These are phyloP conservation scores for Phytophthora agathidicida DNA, from an alignment of 352 stramenopile genomes.

Conservation along the genomic window DNA sequence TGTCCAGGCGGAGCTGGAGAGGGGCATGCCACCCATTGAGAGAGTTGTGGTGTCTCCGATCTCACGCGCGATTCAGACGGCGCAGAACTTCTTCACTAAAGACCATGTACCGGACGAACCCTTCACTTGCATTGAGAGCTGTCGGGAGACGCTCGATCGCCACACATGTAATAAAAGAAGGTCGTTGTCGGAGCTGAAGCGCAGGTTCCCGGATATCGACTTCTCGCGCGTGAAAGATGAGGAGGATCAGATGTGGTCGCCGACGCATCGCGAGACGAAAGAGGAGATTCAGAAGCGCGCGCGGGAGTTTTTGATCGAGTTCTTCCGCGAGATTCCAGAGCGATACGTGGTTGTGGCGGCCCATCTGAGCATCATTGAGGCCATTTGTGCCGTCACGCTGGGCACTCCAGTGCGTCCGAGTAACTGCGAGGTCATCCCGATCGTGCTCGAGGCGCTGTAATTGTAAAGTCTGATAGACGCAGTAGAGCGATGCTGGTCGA, in stretches of 20 bases:
- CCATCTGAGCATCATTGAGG: constrained; percentile 78
- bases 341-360: constrained; percentile 67
- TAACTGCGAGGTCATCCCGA: constrained; percentile 63
- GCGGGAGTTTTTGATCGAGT: constrained; percentile 47
- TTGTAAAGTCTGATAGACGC: neutral
- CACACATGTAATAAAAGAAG: constrained; percentile 78
- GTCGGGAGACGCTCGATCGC: constrained; percentile 68
- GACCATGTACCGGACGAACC: constrained; percentile 39
- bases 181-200: constrained; percentile 45
- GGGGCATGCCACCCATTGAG: constrained; percentile 38
- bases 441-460: constrained; percentile 45
- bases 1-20: constrained; percentile 43
- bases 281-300: constrained; percentile 66
- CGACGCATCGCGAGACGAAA: constrained; percentile 64
- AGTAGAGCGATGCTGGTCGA: neutral
- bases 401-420: constrained; percentile 23
- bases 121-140: constrained; percentile 72
- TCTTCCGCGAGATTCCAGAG: constrained; percentile 62
- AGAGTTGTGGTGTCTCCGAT: constrained; percentile 45
- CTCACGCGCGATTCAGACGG: constrained; percentile 75
- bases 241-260: constrained; percentile 62
- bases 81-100: constrained; percentile 60
- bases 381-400: constrained; percentile 53
- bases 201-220: constrained; percentile 67
- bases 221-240: constrained; percentile 66